phyloP scores from a whole-genome alignment of 2,329 filamentous ascomycete species.

The Ophiostoma novo-ulmi region DNA sequence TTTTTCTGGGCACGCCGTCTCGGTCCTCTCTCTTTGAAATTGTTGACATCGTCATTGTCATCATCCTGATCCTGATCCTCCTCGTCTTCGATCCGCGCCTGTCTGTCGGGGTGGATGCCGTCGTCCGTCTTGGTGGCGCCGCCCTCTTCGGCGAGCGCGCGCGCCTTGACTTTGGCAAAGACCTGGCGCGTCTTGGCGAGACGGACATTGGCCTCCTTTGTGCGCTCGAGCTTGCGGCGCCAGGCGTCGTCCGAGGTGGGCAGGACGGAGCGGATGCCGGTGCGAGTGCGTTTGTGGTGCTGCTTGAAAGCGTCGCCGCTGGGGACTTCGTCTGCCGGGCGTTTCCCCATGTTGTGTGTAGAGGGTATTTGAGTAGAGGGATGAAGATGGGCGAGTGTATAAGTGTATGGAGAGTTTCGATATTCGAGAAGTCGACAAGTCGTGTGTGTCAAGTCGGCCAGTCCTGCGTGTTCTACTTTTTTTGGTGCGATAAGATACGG shows the following conservation, averaged over 20 bases:
- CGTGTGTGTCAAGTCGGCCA: not conserved
- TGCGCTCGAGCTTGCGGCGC: constrained; percentile 42
- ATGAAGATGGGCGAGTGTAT: not conserved
- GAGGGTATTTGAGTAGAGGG: not conserved
- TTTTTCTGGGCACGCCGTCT: constrained; percentile 21
- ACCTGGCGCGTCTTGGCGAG: constrained; percentile 91
- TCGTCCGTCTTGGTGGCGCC: constrained; percentile 26
- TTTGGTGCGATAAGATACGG: not conserved
- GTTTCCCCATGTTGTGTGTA: constrained; percentile 19
- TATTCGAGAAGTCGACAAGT: too few species aligned
- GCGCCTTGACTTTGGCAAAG: constrained; percentile 79
- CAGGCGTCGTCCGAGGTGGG: constrained; percentile 27
- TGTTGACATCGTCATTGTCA: not conserved
- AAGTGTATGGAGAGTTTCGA: too few species aligned
- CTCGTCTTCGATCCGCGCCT: constrained; percentile 38
- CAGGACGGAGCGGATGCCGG: constrained; percentile 23
- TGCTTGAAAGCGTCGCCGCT: constrained; percentile 1
- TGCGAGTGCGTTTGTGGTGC: constrained; percentile 23
- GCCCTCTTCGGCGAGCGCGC: constrained; percentile 29
- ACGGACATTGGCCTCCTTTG: constrained; percentile 82
- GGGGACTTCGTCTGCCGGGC: constrained; percentile 9
- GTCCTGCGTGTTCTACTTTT: not conserved
- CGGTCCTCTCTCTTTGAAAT: constrained; percentile 21
- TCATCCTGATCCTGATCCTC: constrained; percentile 20
- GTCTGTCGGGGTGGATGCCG: constrained; percentile 39